Conservation (phyloP, 345 rosid genomes). For the Acer saccharum region DNA sequence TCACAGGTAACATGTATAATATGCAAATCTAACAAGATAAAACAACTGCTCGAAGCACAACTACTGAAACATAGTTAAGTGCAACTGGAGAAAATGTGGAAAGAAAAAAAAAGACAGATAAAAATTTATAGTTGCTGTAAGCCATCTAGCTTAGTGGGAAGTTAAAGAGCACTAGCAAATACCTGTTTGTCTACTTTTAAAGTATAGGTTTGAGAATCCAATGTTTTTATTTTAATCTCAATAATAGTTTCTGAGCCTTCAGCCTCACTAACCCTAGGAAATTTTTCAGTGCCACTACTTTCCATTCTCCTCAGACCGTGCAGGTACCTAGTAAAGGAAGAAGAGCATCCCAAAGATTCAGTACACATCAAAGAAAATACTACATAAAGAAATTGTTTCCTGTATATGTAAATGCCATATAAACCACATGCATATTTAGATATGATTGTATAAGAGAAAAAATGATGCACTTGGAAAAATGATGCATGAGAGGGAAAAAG, state of each 20-base stretch:
- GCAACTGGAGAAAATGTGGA: neutral
- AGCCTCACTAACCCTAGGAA: constrained; percentile 32
- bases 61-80: neutral
- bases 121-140: neutral
- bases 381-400: neutral
- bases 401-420: neutral
- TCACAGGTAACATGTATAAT: neutral
- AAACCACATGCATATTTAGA: neutral
- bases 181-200: constrained; percentile 83
- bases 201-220: constrained; percentile 75
- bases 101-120: neutral
- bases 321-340: constrained; percentile 25
- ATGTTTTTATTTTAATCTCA: constrained; percentile 72
- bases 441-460: no score
- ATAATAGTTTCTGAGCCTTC: constrained; percentile 56
- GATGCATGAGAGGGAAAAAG: neutral
- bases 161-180: constrained; percentile 16
- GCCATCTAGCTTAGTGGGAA: neutral
- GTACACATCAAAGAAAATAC: constrained; percentile 3
- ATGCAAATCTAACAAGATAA: neutral
- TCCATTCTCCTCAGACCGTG: constrained; percentile 48
- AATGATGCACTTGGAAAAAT: neutral
- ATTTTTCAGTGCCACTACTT: constrained; percentile 37
- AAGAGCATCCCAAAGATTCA: constrained; percentile 27
- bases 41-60: neutral